A percentile compares a stretch with the other conserved stretches of the same genome.
These are phyloP conservation scores for Phascolomyces articulosus DNA, from an alignment of 371 early-diverging fungal species.

Conservation along the genomic window DNA sequence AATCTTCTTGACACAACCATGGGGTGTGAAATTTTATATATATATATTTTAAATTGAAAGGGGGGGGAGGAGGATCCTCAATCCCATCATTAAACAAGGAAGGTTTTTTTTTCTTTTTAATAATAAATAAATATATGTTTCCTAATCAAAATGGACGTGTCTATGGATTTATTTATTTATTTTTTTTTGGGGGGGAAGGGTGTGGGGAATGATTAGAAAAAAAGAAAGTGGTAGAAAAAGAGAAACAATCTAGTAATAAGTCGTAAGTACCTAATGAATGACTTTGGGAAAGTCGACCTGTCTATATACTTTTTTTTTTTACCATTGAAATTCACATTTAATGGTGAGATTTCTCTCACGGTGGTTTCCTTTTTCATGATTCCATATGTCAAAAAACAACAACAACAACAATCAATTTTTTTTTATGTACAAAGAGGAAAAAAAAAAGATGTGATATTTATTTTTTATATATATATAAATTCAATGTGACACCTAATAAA, in stretches of 20 bases:
- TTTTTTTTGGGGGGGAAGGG: too few species aligned
- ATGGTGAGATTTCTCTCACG: neutral
- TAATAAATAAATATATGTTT: too few species aligned
- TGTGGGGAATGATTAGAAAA: too few species aligned
- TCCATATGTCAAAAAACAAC: neutral
- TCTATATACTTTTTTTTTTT: neutral
- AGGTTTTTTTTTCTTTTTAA: too few species aligned
- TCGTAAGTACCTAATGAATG: neutral
- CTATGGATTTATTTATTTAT: too few species aligned
- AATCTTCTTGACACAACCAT: neutral
- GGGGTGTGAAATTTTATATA: neutral
- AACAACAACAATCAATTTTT: neutral
- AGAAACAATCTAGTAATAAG: too few species aligned
- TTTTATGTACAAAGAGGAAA: conserved; percentile 2
- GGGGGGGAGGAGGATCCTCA: too few species aligned
- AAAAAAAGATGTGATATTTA: neutral
- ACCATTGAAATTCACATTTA: conserved; percentile 4
- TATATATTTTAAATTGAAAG: too few species aligned
- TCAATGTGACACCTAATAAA: conserved; percentile 7
- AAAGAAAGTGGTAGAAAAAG: too few species aligned
- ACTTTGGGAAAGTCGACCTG: neutral
- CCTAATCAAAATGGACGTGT: too few species aligned
- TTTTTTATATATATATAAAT: too few species aligned
- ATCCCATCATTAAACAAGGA: too few species aligned
- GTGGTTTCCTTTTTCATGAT: neutral